Percentiles rank a stretch among this genome's conserved stretches.
Evolutionary conservation across 2,329 filamentous ascomycete species (phyloP).

Genomic region (Albifimbria verrucaria): DNA sequence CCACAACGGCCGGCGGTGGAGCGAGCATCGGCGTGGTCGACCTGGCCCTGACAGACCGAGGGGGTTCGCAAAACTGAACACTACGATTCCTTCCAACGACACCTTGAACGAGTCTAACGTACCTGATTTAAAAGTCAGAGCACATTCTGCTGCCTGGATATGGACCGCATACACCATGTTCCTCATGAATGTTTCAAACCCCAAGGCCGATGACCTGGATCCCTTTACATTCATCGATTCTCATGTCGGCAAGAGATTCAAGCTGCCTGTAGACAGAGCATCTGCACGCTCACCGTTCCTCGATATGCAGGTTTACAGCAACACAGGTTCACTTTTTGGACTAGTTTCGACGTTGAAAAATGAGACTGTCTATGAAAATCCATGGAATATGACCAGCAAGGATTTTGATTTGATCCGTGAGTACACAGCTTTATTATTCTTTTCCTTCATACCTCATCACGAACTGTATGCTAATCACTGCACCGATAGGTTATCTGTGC

Average conservation of each 20-base stretch:
- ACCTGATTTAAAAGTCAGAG: slow-evolving; percentile 20
- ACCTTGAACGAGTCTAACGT: slow-evolving; percentile 7
- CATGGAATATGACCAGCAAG: background rate
- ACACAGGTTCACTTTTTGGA: slow-evolving; percentile 4
- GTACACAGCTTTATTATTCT: background rate
- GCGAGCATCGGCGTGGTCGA: background rate
- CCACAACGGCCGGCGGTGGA: background rate
- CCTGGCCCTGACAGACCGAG: slow-evolving; percentile 33
- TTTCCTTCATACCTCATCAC: background rate
- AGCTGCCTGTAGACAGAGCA: slow-evolving; percentile 10
- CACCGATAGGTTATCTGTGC: slow-evolving; percentile 5
- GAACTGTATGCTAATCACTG: background rate
- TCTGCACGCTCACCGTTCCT: background rate
- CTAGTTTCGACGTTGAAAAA: background rate
- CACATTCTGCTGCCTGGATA: slow-evolving; percentile 38
- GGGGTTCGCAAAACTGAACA: slow-evolving; percentile 36
- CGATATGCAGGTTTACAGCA: slow-evolving; percentile 1
- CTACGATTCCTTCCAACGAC: slow-evolving; percentile 29
- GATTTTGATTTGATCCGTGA: slow-evolving; percentile 5
- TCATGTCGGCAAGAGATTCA: slow-evolving; percentile 28
- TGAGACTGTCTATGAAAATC: background rate
- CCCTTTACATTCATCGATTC: slow-evolving; percentile 36
- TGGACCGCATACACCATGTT: slow-evolving; percentile 35
- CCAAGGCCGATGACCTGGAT: slow-evolving; percentile 3
- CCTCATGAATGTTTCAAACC: slow-evolving; percentile 33